These are phyloP conservation scores for Trypethelium eluteriae DNA, from an alignment of 495 filamentous ascomycete species.

Conservation along the genomic window DNA sequence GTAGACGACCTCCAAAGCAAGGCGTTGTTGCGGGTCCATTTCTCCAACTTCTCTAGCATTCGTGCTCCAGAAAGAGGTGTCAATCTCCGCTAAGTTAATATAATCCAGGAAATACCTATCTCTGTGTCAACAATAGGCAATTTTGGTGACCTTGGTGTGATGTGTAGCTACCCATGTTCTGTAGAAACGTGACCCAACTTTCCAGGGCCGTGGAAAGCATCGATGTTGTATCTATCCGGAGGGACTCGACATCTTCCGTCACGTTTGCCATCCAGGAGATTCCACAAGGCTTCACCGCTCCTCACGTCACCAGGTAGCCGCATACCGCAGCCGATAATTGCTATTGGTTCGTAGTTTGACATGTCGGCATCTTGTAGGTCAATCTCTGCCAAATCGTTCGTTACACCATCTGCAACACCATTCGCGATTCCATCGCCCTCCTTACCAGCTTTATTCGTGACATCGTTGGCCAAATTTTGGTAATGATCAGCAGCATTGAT, in stretches of 20 bases:
- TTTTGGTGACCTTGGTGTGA: not conserved
- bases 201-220: conserved; percentile 7
- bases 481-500: too few relatives aligned
- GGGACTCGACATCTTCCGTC: conserved; percentile 6
- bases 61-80: conserved; percentile 24
- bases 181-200: not conserved
- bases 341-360: conserved; percentile 1
- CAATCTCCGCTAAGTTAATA: conserved; percentile 15
- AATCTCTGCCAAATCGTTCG: too few relatives aligned
- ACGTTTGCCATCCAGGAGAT: not conserved
- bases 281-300: not conserved
- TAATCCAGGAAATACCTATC: not conserved
- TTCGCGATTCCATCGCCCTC: not conserved
- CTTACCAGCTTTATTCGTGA: not conserved
- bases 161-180: not conserved
- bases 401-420: not conserved
- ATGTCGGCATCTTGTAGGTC: not conserved
- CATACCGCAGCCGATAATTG: conserved; percentile 7
- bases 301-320: conserved; percentile 3
- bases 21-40: conserved; percentile 7
- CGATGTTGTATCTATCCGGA: conserved; percentile 6
- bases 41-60: conserved; percentile 15
- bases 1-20: conserved; percentile 1
- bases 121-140: not conserved
- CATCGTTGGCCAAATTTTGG: too few relatives aligned